Evolutionary conservation across 139 green algal genomes (phyloP).

Genomic region (Chlamydomonas eustigma): DNA sequence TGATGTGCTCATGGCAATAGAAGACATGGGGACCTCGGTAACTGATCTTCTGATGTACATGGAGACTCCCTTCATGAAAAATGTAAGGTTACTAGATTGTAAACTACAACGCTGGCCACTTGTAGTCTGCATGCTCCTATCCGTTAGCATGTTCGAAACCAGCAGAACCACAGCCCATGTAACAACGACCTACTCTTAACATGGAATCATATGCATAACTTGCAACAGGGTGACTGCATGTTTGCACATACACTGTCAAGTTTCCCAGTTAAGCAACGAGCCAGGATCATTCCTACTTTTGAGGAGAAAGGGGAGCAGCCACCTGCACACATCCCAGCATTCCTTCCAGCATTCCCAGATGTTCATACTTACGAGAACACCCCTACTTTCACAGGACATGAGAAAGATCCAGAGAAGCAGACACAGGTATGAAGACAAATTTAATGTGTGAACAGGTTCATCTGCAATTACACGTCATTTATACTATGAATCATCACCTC

Average conservation of each 20-base stretch:
- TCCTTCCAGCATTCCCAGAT: conserved; percentile 83
- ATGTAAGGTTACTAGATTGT: too few relatives aligned
- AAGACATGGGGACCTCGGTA: conserved; percentile 62
- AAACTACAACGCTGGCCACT: too few relatives aligned
- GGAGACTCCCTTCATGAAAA: conserved; percentile 13
- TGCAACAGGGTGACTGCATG: conserved; percentile 19
- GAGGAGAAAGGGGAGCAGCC: conserved; percentile 49
- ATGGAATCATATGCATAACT: not conserved
- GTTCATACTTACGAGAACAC: conserved; percentile 70
- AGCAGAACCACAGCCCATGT: too few relatives aligned
- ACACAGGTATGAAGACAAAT: conserved; percentile 35
- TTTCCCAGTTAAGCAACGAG: conserved; percentile 53
- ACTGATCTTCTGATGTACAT: conserved; percentile 47
- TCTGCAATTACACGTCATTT: too few relatives aligned
- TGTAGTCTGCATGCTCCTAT: too few relatives aligned
- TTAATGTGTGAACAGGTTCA: too few relatives aligned
- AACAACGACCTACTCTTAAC: too few relatives aligned
- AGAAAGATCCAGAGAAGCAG: conserved; percentile 45
- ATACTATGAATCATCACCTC: too few relatives aligned
- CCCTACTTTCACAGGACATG: conserved; percentile 35
- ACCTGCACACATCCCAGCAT: conserved; percentile 66
- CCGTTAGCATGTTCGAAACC: too few relatives aligned
- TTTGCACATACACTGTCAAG: conserved; percentile 63
- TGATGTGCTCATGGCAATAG: conserved; percentile 70
- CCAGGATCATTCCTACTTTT: conserved; percentile 50